A percentile compares a stretch with the other conserved stretches of the same genome.
Conservation (phyloP, 371 early-diverging fungal genomes). For the Mortierella sp. region DNA sequence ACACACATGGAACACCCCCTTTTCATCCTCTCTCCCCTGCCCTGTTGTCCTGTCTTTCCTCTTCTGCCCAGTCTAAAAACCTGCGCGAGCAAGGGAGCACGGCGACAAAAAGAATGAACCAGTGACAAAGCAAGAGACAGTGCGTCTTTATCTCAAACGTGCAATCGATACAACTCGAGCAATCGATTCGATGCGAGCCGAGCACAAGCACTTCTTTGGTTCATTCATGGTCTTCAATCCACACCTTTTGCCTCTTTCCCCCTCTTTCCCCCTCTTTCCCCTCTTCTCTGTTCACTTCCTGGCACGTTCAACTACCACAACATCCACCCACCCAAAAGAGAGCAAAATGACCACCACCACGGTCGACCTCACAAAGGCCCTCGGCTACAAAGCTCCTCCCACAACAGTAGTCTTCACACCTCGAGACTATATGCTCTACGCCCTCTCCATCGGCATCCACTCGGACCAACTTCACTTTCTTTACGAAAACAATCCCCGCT, state of each 20-base stretch:
- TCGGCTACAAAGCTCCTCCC: conserved; percentile 58
- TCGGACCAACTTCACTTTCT: conserved; percentile 71
- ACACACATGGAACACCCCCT: too few species aligned
- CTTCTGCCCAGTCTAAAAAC: too few species aligned
- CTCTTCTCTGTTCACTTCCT: neutral
- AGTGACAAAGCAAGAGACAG: neutral
- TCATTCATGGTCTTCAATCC: too few species aligned
- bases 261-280: neutral
- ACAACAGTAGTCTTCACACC: conserved; percentile 68
- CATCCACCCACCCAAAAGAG: neutral
- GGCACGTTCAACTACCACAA: neutral
- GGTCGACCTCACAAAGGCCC: conserved; percentile 63
- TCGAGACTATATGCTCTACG: conserved; percentile 80
- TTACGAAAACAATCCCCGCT: conserved; percentile 71
- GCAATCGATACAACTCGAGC: neutral
- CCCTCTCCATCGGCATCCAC: conserved; percentile 67
- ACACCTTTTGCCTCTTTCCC: neutral
- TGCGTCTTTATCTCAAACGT: neutral
- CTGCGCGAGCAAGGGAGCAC: neutral
- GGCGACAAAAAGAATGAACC: too few species aligned
- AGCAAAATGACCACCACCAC: neutral
- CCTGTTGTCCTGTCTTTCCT: neutral
- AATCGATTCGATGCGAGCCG: neutral
- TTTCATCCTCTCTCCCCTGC: too few species aligned
- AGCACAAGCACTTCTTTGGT: too few species aligned